A percentile compares a stretch with the other conserved stretches of the same genome.
phyloP scores from a whole-genome alignment of 768 basidiomycete genomes.

The Xerocomus brunneocitrinus region DNA sequence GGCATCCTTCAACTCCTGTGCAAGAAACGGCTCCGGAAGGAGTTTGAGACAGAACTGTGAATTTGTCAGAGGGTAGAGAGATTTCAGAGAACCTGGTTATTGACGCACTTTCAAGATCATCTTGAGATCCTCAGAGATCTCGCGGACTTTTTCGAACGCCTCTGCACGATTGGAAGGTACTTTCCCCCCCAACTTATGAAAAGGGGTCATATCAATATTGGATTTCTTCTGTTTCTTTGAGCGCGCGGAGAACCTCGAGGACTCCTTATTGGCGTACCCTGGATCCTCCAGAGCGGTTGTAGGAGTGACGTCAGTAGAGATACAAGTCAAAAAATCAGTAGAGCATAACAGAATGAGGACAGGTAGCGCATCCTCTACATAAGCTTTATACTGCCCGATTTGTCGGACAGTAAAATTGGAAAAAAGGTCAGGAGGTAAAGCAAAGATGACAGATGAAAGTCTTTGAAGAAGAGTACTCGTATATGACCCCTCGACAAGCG shows the following conservation, averaged over 20 bases:
- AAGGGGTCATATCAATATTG: constrained; percentile 26
- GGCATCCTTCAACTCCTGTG: constrained; percentile 4
- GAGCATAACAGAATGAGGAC: constrained; percentile 18
- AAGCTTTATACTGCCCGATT: constrained; percentile 20
- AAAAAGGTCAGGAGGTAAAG: constrained; percentile 18
- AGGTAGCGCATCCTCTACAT: constrained; percentile 21
- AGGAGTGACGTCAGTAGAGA: not conserved
- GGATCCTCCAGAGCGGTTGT: constrained; percentile 1
- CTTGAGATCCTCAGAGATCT: constrained; percentile 26
- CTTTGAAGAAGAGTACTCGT: constrained; percentile 20
- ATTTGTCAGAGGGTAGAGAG: not conserved
- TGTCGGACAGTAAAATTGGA: constrained; percentile 2
- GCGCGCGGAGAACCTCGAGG: constrained; percentile 1
- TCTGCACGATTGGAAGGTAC: constrained; percentile 14
- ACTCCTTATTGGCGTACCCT: constrained; percentile 1
- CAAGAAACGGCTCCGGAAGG: constrained; percentile 15
- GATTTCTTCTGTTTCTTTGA: constrained; percentile 27
- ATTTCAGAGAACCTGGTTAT: not conserved
- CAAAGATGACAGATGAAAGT: constrained; percentile 24
- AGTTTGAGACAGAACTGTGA: constrained; percentile 24
- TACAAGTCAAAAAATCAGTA: constrained; percentile 1
- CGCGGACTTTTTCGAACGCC: constrained; percentile 4
- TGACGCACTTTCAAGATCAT: constrained; percentile 26
- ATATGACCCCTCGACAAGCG: constrained; percentile 20
- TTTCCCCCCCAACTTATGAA: too few relatives aligned